These are phyloP conservation scores for Ceratobasidium sp. DNA, from an alignment of 1,284 basidiomycete species.

Conservation along the genomic window DNA sequence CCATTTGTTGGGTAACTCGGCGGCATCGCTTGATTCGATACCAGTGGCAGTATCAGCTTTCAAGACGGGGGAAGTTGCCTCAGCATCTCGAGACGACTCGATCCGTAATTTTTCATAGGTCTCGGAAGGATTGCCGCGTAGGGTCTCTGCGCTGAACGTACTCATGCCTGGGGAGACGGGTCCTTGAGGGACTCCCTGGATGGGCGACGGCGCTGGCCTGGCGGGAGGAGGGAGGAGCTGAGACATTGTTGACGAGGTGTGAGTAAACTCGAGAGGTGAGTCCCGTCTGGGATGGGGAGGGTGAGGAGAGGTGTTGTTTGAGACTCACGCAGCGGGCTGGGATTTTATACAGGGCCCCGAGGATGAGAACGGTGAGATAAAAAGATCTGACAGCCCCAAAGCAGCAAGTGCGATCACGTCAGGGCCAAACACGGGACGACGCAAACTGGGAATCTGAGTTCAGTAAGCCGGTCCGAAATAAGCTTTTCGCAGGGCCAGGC, in stretches of 20 bases:
- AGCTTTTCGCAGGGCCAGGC: not conserved
- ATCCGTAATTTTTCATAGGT: slow-evolving; percentile 27
- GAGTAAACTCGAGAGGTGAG: not conserved
- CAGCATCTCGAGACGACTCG: not conserved
- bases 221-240: not conserved
- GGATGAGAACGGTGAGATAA: slow-evolving; percentile 8
- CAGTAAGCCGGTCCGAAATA: not conserved
- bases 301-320: not conserved
- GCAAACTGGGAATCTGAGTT: not conserved
- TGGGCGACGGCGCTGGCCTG: not conserved
- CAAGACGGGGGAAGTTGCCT: not conserved
- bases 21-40: not conserved
- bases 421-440: slow-evolving; percentile 21
- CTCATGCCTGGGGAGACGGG: slow-evolving; percentile 14
- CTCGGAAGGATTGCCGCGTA: not conserved
- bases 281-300: not conserved
- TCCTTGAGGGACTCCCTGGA: not conserved
- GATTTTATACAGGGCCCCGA: slow-evolving; percentile 3
- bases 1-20: slow-evolving; percentile 39
- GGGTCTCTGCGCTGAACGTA: slow-evolving; percentile 28
- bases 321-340: not conserved
- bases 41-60: not conserved
- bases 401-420: slow-evolving; percentile 13
- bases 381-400: slow-evolving; percentile 24
- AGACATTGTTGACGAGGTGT: not conserved